Evolutionary conservation across 2,329 filamentous ascomycete species (phyloP).

Genomic region (Sarocladiaceae sp.): DNA sequence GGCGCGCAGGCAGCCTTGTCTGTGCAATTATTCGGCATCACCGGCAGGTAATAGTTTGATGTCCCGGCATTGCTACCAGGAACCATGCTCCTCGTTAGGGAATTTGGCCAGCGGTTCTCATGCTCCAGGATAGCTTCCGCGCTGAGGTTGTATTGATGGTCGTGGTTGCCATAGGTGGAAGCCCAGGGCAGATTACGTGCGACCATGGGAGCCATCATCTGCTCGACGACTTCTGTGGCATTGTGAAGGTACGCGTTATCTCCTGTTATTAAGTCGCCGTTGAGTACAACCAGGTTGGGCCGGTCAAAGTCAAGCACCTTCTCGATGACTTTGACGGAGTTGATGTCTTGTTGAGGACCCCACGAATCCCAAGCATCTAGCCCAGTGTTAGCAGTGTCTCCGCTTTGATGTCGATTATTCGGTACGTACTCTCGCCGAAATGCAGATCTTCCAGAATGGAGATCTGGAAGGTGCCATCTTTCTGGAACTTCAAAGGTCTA

Average conservation of each 20-base stretch:
- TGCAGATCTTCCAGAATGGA: constrained; percentile 65
- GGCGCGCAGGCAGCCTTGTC: constrained; percentile 25
- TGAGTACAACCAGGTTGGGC: constrained; percentile 58
- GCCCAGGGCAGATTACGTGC: constrained; percentile 53
- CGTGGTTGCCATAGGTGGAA: constrained; percentile 67
- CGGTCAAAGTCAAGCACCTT: constrained; percentile 50
- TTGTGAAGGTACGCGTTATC: constrained; percentile 54
- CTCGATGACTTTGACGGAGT: constrained; percentile 50
- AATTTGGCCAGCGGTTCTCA: constrained; percentile 31
- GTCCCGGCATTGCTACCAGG: constrained; percentile 27
- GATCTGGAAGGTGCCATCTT: constrained; percentile 43
- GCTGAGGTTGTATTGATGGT: constrained; percentile 53
- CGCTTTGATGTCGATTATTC: background rate
- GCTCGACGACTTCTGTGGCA: constrained; percentile 49
- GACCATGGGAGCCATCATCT: constrained; percentile 52
- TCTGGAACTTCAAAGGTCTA: constrained; percentile 25
- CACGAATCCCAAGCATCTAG: constrained; percentile 38
- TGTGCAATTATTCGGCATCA: constrained; percentile 31
- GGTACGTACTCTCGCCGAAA: constrained; percentile 56
- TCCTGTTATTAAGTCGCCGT: constrained; percentile 66
- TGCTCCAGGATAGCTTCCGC: constrained; percentile 35
- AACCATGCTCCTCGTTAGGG: constrained; percentile 35
- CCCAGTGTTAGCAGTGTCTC: constrained; percentile 3
- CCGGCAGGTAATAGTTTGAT: constrained; percentile 42
- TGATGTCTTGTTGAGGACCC: constrained; percentile 47